Base-by-base conservation (phyloP, 768 basidiomycete genomes). In the Leccinellum rugosiceps region DNA sequence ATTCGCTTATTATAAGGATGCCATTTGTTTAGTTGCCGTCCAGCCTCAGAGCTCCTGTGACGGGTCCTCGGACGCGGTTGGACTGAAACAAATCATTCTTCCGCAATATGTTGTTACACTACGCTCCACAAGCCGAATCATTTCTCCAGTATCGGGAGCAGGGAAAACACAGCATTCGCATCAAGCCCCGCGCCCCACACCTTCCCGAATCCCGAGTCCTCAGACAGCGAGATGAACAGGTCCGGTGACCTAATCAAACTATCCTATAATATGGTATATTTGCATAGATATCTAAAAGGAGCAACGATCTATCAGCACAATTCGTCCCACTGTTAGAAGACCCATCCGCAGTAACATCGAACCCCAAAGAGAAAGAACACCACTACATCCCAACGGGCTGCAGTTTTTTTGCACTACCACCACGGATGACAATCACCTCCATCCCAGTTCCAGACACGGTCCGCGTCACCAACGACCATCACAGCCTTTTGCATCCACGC, bases 401-500 rank as follows among this genome's bases (percentile, higher is more conserved):
- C 25, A 49, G 14, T 8, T 5, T 14, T 21, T 49, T 7, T 14
- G 13, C 17, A 5, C 25, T 28, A 58, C 26, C 26, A 52, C 60
- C 63, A 64, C 5, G 63, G 63, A 34, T 66, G 64, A 48, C 66
- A 68, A 35, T 69, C 66, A 1, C 58, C 62, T 9, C 67, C 67
- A 8, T 67, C 66, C 64, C 67, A 68, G 5, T 26, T 10, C 57
- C n/a, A 64, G 15, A 72, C 53, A 1, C 21, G 23, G 25, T 21
- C 65, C 3, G 61, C 41, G 55, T 74, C 71, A 1, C 77, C 77
- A 3, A 78, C 65, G n/a, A 78, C 65, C 59, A 73, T 65, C 50
- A 72, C 67, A 45, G 61, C 65, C 10, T 71, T 59, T 28, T 75
- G 68, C 75, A 76, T 74, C 70, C 73, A 71, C 50, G 74, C 74